Evolutionary conservation across 148 eudicot genomes (phyloP).

Genomic region (Suaeda aralocaspica): DNA sequence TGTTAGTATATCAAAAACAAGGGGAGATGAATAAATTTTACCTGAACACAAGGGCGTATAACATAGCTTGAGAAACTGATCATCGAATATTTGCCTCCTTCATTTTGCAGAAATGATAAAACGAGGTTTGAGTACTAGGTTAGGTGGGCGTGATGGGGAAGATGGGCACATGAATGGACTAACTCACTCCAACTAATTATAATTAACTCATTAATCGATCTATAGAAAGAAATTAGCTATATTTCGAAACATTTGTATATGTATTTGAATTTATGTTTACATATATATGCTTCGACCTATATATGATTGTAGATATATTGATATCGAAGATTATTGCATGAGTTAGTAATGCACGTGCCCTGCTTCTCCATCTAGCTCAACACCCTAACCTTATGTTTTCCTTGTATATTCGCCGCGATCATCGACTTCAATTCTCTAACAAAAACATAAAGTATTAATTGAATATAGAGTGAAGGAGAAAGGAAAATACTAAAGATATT

Average conservation of each 20-base stretch:
- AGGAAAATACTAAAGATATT: background rate
- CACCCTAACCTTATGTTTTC: slow-evolving; percentile 39
- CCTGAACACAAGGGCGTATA: no score
- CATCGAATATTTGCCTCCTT: no score
- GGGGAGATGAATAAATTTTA: no score
- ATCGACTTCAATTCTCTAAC: background rate
- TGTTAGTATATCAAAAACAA: no score
- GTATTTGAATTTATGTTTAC: background rate
- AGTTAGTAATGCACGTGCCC: slow-evolving; percentile 99
- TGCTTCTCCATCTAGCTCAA: slow-evolving; percentile 99
- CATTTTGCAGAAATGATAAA: no score
- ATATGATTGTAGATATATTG: no score
- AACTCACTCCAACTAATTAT: slow-evolving; percentile 40
- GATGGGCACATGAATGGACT: slow-evolving; percentile 92
- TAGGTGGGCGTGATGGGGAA: slow-evolving; percentile 97
- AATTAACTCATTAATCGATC: no score
- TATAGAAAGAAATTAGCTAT: no score
- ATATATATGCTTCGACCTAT: background rate
- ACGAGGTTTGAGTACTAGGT: slow-evolving; percentile 34
- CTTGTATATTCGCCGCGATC: background rate
- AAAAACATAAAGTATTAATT: background rate
- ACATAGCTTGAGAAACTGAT: no score
- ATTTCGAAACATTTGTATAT: background rate
- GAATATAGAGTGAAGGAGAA: background rate
- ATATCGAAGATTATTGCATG: no score